A percentile compares a stretch with the other conserved stretches of the same genome.
Evolutionary conservation across 352 stramenopile species (phyloP).

Genomic region (Halophytophthora batemanensis): DNA sequence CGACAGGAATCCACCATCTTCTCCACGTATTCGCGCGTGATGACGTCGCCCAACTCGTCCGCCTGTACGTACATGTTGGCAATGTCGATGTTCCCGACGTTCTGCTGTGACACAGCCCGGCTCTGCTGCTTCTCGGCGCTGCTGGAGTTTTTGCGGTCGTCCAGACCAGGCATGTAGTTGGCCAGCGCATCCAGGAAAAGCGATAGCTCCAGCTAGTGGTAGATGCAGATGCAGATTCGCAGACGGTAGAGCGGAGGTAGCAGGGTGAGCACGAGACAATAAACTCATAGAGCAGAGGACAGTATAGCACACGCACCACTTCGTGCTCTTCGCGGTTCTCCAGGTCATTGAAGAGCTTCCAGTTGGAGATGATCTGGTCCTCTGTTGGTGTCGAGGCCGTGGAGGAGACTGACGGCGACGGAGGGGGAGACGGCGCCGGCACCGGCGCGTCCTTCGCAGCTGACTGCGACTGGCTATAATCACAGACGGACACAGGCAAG

Average conservation of each 20-base stretch:
- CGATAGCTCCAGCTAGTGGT: conserved; percentile 82
- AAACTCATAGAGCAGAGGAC: conserved; percentile 5
- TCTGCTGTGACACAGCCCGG: conserved; percentile 40
- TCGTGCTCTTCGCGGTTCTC: conserved; percentile 83
- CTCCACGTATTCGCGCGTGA: conserved; percentile 66
- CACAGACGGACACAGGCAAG: not conserved
- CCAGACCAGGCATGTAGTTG: conserved; percentile 73
- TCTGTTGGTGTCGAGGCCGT: conserved; percentile 35
- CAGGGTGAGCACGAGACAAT: too few species aligned
- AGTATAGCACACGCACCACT: conserved; percentile 46
- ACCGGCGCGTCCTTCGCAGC: conserved; percentile 7
- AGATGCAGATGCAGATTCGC: too few species aligned
- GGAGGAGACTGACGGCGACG: conserved; percentile 25
- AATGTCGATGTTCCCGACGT: conserved; percentile 77
- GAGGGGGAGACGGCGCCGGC: conserved; percentile 10
- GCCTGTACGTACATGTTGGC: conserved; percentile 79
- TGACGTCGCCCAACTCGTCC: conserved; percentile 49
- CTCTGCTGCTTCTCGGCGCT: conserved; percentile 3
- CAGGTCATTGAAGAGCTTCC: conserved; percentile 86
- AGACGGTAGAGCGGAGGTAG: too few species aligned
- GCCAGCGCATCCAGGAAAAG: conserved; percentile 73
- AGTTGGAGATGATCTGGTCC: conserved; percentile 76
- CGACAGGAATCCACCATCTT: conserved; percentile 78
- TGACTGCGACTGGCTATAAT: not conserved
- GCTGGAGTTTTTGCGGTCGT: conserved; percentile 34